Evolutionary conservation across 192 early-diverging fungal species (phyloP), one percentile per base, ranked within the genome.

Genomic region (Mortierella antarctica): DNA sequence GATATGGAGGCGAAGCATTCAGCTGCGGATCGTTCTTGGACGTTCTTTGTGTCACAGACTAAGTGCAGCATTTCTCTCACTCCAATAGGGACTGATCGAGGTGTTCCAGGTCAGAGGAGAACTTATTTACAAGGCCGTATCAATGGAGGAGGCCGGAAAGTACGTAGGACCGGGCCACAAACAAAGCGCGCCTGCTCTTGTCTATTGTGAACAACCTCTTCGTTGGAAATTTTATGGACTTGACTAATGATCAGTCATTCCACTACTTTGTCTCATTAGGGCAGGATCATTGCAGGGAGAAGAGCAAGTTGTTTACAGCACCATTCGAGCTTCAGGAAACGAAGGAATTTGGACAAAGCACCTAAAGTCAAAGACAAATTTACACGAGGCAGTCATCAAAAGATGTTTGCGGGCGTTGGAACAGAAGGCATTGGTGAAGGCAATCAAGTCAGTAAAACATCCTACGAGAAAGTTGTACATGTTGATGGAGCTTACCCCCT

Each of bases 391-490:
- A 61, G 88, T 95, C 11, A 90, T 97, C 44, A 93, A 86, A 48
- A 91, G 93, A 53, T 86, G 88, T 63, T 85, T 97, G 41, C 95
- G 95, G 71, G 82, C 59, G 13, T 86, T 98, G 21, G 96, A 98
- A 71, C 91, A 92, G 70, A 91, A 89, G 57, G 84, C 86, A 64
- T 69, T 95, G 48, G 96, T 97, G 53, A 97, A 97, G 77, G 84
- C 89, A 15, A 87, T 97, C 66, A 97, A 97, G 68, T 91, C 93
- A 13, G 92, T 97, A 75, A 97, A 98, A 90, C 89, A 89, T 74
- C 94, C 96, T 7, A 95, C 93, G 10, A 90, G 92, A 62, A 97
- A 96, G 62, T 85, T 95, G 20, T 97, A 97, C 69, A 97, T 99
- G 94, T 86, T 98, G 11, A 91, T 86, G 67, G 90, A 96, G 54